Base-by-base conservation (phyloP, 2,329 filamentous ascomycete species). In the Neonectria coccinea region DNA sequence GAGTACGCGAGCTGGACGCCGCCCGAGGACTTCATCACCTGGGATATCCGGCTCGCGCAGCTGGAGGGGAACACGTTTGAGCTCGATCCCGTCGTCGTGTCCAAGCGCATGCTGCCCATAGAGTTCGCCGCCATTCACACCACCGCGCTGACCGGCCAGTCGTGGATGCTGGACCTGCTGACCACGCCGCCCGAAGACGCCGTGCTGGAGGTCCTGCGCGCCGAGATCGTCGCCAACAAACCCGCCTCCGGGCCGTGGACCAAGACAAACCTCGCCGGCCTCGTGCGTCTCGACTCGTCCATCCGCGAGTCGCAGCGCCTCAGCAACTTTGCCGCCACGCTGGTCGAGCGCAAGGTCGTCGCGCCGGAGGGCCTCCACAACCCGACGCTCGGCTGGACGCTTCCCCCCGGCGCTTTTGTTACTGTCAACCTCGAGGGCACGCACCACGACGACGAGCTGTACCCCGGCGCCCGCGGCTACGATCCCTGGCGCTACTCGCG, bases 101-200 rank as follows among this genome's bases (percentile, higher is more conserved):
- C 85, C 2, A 81, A 84, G 65, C 79, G 84, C 14, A 74, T 89
- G 5, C 76, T 89, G 39, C 84, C 86, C 0, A 77, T 89, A 47
- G 84, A 88, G 70, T 88, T 89, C 64, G 86, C 86, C 3, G 83
- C 85, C 18, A 86, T 88, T 27, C 86, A 89, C 74, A 89, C 86
- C 2, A 88, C 86, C 0, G 80, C 83, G 7, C 69, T 88, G 12
- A 87, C 86, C 0, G 81, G 82, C 3, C 82, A 83, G 50, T 81
- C 80, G 36, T 76, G 81, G 33, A 69, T 86, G 56, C 70, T 86
- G 10, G 84, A 87, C 62, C 70, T 87, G 7, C 73, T 85, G 39
- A 73, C 79, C 1, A 77, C 82, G 0, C 73, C 80, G 5, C 77
- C 79, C 0, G 66, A 74, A 1, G 73, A 74, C 41, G 68, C 68